Evolutionary conservation across 352 stramenopile genomes (phyloP), one percentile per base, ranked within the genome.

Genomic region (Globisporangium nunn): DNA sequence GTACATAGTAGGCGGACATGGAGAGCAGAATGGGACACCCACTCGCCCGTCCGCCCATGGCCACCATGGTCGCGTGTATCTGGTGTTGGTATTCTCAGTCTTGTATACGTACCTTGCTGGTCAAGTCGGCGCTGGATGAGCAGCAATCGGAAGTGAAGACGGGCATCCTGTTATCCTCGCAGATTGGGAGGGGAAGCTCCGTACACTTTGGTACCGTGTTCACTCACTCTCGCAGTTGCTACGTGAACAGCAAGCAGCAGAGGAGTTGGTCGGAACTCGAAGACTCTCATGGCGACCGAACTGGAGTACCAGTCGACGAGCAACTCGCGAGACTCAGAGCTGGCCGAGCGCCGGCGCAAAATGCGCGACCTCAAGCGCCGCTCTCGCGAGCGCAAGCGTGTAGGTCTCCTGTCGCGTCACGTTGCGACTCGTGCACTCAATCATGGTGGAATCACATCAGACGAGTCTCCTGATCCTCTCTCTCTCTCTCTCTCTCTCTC

Each of bases 311-410:
- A 41, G 37, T 12, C 14, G 37, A 10, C 11, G 37, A 41, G 37
- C 8, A 12, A 17, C 11, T 11, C 37, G 28, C 35, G 23, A n/a
- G 55, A 61, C 28, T 17, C 47, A 6, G 55, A 35, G 33, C 15
- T 53, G 31, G 14, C 12, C 14, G 56, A 62, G 56, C 56, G 56
- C 49, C 56, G 49, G 2, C 49, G 50, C 40, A 62, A 56, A 23
- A 51, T 57, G 56, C 56, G 56, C 40, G 56, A 62, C 4, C 56
- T 62, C 40, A 62, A 62, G 57, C 57, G 50, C 23, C 57, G 57
- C 57, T 62, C 56, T 23, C 57, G 57, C 14, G 31, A 50, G 44
- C 43, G 43, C 6, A 64, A 59, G 31, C 50, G 57, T 8, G 57
- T 62, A 46, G 7, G 57, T 57, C 23, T 41, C 28, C 14, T 1